These are phyloP conservation scores for Penicillium olsonii DNA, from an alignment of 2,329 filamentous ascomycete species.

Conservation along the genomic window DNA sequence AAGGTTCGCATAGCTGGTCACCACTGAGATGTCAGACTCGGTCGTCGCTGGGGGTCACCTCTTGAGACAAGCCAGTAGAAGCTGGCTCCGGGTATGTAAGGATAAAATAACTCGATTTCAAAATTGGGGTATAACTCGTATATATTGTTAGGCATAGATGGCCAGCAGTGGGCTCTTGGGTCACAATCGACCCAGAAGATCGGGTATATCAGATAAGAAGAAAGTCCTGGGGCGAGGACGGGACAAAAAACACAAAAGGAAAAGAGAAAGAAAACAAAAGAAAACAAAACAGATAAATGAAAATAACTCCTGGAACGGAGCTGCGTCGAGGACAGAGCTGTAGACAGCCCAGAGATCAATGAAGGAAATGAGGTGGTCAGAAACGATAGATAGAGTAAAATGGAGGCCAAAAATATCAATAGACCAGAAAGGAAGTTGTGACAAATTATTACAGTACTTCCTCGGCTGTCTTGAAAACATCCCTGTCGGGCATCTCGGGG, in stretches of 20 bases:
- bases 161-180: neutral
- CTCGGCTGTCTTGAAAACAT: conserved; percentile 33
- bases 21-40: neutral
- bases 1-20: conserved; percentile 3
- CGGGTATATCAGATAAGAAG: conserved; percentile 4
- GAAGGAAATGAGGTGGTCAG: neutral
- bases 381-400: neutral
- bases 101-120: neutral
- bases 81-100: neutral
- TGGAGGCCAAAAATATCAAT: neutral
- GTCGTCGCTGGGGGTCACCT: neutral
- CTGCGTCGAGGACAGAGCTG: neutral
- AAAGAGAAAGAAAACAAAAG: neutral
- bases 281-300: neutral
- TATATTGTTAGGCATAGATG: neutral
- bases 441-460: conserved; percentile 13
- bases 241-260: too few species aligned
- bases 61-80: neutral
- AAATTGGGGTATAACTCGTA: conserved; percentile 1
- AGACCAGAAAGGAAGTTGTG: neutral
- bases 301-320: neutral
- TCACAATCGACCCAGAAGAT: neutral
- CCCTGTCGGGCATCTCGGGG: conserved; percentile 31
- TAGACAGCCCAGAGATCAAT: neutral
- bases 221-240: too few species aligned